Evolutionary conservation across 805 yeast genomes (phyloP), one percentile per base, ranked within the genome.

Genomic region (Cyberlindnera galapagoensis): DNA sequence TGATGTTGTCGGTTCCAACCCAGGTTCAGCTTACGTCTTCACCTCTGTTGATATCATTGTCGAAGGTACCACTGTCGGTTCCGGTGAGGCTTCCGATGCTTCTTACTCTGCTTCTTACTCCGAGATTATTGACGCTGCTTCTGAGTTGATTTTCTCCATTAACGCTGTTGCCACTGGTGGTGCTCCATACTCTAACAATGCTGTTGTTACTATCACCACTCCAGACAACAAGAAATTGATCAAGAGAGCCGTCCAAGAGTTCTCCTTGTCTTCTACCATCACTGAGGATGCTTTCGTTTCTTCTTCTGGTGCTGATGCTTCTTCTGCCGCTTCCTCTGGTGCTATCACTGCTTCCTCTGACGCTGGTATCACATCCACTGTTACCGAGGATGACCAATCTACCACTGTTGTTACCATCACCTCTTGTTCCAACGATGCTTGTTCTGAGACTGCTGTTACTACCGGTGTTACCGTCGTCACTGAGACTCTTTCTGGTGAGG

Each of bases 401-500:
- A 34, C 39, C 31, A 36, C 44, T 18, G 30, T 34, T 14, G 26
- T 37, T 18, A 35, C 42, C 15, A 16, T 35, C 24, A 38, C 42
- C 9, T 38, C 40, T 12, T 42, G 46, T 18, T 37, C 37, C 11
- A 27, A 26, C 13, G 23, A 30, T 25, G 35, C 28, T 13, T 41
- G 45, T 18, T 7, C 28, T 12, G 13, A 14, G 4, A n/a, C 32
- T 9, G 25, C 37, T 15, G 32, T 34, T 16, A 35, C 42, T 24
- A 36, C 44, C 18, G 46, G 40, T 37, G 38, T 39, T 24, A 34
- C 42, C 17, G 36, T 35, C 24, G 37, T 42, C 19, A 39, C 43
- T 17, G 23, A 29, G 16, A 38, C 42, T 9, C 18, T 15, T 13
- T 42, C 51, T 48, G 59, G 57, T 44, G 52, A 45, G 24, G 52